A percentile compares a stretch with the other conserved stretches of the same genome.
These are phyloP conservation scores for Cladosporium sp. DNA, from an alignment of 2,329 filamentous ascomycete species.

Conservation along the genomic window DNA sequence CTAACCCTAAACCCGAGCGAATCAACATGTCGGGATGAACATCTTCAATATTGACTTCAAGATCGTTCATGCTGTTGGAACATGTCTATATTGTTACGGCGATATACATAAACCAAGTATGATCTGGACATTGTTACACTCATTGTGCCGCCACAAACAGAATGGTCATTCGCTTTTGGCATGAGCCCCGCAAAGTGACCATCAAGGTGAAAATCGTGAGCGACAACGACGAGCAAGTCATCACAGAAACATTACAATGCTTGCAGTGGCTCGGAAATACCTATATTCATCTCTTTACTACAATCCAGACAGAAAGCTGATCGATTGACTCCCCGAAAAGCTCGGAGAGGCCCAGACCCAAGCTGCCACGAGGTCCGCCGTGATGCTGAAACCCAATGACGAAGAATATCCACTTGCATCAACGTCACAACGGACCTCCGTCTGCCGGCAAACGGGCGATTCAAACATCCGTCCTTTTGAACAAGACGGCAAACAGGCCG, in stretches of 20 bases:
- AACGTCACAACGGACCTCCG: conserved; percentile 2
- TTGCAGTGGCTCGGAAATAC: neutral
- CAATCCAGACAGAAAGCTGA: no score
- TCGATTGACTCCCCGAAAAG: no score
- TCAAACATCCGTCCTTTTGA: neutral
- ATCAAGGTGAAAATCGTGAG: neutral
- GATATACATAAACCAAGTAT: neutral
- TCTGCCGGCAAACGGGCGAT: conserved; percentile 3
- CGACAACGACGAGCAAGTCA: neutral
- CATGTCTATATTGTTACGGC: neutral
- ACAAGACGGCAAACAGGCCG: conserved; percentile 2
- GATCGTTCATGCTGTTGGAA: no score
- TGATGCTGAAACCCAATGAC: neutral
- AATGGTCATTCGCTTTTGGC: neutral
- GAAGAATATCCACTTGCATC: neutral
- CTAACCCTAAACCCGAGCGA: neutral
- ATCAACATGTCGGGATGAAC: no score
- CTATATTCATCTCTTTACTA: neutral
- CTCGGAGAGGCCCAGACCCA: no score
- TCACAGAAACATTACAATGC: neutral
- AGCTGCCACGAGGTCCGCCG: neutral
- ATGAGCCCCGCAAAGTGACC: neutral
- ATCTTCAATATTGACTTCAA: no score
- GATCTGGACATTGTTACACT: neutral
- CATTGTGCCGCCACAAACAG: neutral